Base-by-base conservation (phyloP, 345 rosid genomes). In the Brassica incana region DNA sequence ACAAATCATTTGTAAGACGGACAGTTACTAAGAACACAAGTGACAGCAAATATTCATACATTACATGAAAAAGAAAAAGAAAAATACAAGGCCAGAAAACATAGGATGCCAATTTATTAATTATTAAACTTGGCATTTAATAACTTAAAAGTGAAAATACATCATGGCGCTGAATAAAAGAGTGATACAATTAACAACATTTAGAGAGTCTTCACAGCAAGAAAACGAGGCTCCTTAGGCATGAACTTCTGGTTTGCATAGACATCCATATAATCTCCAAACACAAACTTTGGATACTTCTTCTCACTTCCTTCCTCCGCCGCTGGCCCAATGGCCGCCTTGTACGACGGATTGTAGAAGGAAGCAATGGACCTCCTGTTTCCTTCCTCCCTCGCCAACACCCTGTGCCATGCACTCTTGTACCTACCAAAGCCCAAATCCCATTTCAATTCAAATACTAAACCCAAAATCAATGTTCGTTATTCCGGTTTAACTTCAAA, bases 201-300 rank as follows among this genome's bases (percentile, higher is more conserved):
- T 88, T 72, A 89, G 69, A 82, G 59, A 45, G 91, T 81, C 78
- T 72, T 91, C 5, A 87, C 88, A 30, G 97, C 92, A 81, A 84
- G 86, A 82, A 95, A 92, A 82, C 99, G 91, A 2, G 97, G 94
- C 67, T 92, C 99, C 72, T 94, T 95, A 0, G 97, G 84, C 36
- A 81, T 90, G 81, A 91, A 95, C 91, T 95, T 95, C 86, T 95
- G 99, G 72, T 86, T 77, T n/a, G 82, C 88, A 79, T 95, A 95
- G 38, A 92, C 85, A 43, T 91, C 85, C 97, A 95, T 95, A 75
- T 95, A 95, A n/a, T 95, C 99, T 12, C 89, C 99, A 66, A 92
- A 92, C 78, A 95, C 85, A 81, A 91, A 90, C 88, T 85, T 81
- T 59, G 97, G 97, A 75, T 92, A 92, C 38, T 71, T 45, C 56